Conservation (phyloP, 176 grass and related monocot species). For the Neostapfia colusana region DNA sequence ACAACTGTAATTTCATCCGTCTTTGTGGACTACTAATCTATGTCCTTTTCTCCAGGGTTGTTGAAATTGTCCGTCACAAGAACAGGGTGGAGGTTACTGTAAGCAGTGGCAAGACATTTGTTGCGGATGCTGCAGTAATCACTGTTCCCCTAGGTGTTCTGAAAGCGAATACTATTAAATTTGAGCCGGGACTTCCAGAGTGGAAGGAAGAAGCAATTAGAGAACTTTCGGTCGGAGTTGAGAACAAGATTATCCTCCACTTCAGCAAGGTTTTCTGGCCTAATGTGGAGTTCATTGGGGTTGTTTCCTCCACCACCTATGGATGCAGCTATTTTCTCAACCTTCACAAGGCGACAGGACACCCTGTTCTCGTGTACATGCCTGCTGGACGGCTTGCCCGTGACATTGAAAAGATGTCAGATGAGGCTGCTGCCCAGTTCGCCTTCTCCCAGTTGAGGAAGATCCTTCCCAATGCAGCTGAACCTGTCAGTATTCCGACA, state of each 20-base stretch:
- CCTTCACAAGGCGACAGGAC: constrained; percentile 92
- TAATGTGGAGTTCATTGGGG: constrained; percentile 95
- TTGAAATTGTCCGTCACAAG: constrained; percentile 72
- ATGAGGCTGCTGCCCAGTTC: constrained; percentile 81
- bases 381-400: constrained; percentile 86
- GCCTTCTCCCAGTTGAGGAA: constrained; percentile 86
- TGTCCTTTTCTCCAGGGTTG: constrained; percentile 56
- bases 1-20: background rate
- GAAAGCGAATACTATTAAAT: constrained; percentile 74
- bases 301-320: constrained; percentile 82
- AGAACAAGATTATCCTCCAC: constrained; percentile 96
- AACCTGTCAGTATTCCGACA: constrained; percentile 60
- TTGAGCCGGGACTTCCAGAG: constrained; percentile 76
- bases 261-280: constrained; percentile 96
- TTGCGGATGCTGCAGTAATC: constrained; percentile 77
- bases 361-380: constrained; percentile 96
- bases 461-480: constrained; percentile 83
- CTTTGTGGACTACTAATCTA: constrained; percentile 34
- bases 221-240: constrained; percentile 72
- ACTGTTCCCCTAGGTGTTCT: constrained; percentile 82
- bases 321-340: constrained; percentile 99
- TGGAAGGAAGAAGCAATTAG: constrained; percentile 95
- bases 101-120: constrained; percentile 80
- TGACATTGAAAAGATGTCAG: constrained; percentile 94
- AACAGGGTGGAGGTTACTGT: constrained; percentile 93